phyloP scores from a whole-genome alignment of 2,329 filamentous ascomycete species.

The Cladosporium sphaerospermum region DNA sequence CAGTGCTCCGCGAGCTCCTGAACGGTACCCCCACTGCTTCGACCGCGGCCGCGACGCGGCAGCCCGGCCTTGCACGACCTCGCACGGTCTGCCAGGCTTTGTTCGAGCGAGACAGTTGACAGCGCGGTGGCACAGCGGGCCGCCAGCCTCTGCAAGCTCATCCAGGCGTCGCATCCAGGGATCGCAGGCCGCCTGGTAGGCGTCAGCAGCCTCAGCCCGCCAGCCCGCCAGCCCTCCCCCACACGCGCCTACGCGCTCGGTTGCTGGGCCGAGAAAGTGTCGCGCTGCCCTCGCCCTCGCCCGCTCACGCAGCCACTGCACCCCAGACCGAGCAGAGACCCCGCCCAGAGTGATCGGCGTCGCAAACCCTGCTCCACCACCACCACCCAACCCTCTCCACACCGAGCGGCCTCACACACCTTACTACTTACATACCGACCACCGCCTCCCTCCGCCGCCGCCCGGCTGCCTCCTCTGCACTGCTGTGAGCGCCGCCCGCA shows the following conservation, averaged over 20 bases:
- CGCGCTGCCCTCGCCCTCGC: not conserved
- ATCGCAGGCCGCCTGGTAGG: no score
- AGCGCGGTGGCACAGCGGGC: slow-evolving; percentile 5
- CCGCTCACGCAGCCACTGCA: not conserved
- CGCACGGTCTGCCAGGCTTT: slow-evolving; percentile 3
- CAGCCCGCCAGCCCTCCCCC: not conserved
- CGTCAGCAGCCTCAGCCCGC: not conserved
- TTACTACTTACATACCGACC: no score
- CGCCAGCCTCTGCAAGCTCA: no score
- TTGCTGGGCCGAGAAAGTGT: not conserved
- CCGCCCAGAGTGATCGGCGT: slow-evolving; percentile 9
- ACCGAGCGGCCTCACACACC: not conserved
- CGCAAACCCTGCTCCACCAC: slow-evolving; percentile 11
- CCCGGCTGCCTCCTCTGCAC: not conserved
- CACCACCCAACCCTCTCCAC: not conserved
- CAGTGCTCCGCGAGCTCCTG: no score
- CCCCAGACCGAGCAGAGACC: slow-evolving; percentile 2
- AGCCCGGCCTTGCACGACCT: not conserved
- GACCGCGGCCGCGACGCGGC: not conserved
- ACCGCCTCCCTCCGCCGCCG: no score
- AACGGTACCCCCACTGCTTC: not conserved
- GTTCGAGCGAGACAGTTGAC: slow-evolving; percentile 10
- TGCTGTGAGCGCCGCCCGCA: slow-evolving; percentile 5
- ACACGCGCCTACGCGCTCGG: not conserved
- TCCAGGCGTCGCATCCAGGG: no score